phyloP scores from a whole-genome alignment of 1,284 basidiomycete species.

The Cutaneotrichosporon sp. region DNA sequence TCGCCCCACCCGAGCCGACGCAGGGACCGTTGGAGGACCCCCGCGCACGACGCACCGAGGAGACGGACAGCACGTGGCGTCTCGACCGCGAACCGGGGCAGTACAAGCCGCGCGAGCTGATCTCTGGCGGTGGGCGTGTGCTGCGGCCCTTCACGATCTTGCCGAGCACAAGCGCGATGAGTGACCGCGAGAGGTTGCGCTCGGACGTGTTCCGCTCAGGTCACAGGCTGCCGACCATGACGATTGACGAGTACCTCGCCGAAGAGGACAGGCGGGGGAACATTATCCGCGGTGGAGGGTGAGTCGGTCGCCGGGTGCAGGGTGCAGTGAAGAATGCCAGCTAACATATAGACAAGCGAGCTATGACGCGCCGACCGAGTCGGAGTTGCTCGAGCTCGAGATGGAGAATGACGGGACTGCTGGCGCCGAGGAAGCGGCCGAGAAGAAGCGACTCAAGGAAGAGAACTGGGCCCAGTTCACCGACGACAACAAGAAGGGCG shows the following conservation, averaged over 20 bases:
- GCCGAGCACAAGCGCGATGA: constrained; percentile 60
- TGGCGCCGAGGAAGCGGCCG: constrained; percentile 68
- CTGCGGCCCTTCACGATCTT: constrained; percentile 86
- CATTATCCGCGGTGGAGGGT: constrained; percentile 84
- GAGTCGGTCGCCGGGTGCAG: constrained; percentile 43
- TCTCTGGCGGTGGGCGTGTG: constrained; percentile 75
- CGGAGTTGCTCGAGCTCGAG: constrained; percentile 72
- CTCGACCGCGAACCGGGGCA: constrained; percentile 59
- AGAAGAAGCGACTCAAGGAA: constrained; percentile 74
- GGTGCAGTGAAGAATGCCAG: not conserved
- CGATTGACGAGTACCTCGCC: constrained; percentile 90
- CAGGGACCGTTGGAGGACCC: constrained; percentile 53
- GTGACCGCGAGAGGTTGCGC: constrained; percentile 68
- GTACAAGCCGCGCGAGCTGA: constrained; percentile 58
- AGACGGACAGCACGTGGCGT: constrained; percentile 67
- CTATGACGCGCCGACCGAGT: constrained; percentile 65
- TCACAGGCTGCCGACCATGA: constrained; percentile 92
- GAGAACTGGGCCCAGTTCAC: constrained; percentile 84
- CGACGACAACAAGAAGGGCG: constrained; percentile 74
- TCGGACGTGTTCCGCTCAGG: constrained; percentile 79
- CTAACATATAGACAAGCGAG: constrained; percentile 64
- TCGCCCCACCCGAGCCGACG: constrained; percentile 19
- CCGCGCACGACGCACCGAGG: constrained; percentile 37
- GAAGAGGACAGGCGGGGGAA: constrained; percentile 81
- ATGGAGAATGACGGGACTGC: constrained; percentile 79